Evolutionary conservation across 1,139 yeast genomes (phyloP), one percentile per base, ranked within the genome.

Genomic region (Starmera stellimalicola): DNA sequence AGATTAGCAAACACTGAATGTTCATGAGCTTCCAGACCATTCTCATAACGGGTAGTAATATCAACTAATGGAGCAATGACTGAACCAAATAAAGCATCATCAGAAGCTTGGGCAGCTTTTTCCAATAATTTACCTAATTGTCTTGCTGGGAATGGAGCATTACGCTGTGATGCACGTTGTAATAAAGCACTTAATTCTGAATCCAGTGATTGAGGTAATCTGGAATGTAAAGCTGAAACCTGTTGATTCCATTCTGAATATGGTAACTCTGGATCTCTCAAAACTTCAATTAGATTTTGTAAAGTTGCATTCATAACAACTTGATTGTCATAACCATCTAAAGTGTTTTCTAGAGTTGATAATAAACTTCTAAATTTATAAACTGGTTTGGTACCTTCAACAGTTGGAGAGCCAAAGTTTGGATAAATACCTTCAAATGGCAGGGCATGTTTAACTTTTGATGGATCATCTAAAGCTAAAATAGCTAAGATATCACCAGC

Each of bases 401-500:
- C 68, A 40, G 67, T 71, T 43, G 97, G 94, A 25, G 82, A 69
- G 36, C 97, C 97, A 46, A 79, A 65, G 24, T 78, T 84, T 16
- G 96, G 97, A 45, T 93, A 67, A 51, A 94, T 87, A 33, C 96
- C 97, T 58, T 87, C 95, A 52, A 73, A 91, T 32, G 97, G 95
- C 56, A 79, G 65, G 32, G 99, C 98, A 54, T 88, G 98, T 59
- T 91, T 91, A 36, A 91, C 98, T 64, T 85, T 87, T 7, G 95
- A 78, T 41, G 98, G 97, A 57, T 91, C 98, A 56, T 93, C 98
- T 41, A 91, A 69, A 20, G 96, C 80, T 48, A 91, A 69, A 42
- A 91, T 91, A 22, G 97, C 98, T 54, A 91, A 73, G 43, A 93
- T 88, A 55, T 91, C 98, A 62, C 98, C 98, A 32, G 97, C 96